These are phyloP conservation scores for Tolypocladium pustulatum DNA, from an alignment of 2,329 filamentous ascomycete species.

Conservation along the genomic window DNA sequence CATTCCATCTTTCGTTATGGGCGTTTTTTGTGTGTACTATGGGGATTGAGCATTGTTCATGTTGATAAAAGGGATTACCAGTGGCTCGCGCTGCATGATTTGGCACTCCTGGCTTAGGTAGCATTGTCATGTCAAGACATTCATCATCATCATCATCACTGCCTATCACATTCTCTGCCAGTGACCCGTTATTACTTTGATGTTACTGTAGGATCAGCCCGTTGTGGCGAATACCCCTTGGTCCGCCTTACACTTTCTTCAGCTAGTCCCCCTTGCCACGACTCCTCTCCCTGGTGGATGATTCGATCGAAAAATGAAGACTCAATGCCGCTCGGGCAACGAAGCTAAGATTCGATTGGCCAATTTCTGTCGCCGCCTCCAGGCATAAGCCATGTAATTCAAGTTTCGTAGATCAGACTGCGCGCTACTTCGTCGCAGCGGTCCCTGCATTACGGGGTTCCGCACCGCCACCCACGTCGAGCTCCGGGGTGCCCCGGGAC, in stretches of 20 bases:
- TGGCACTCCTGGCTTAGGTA: not conserved
- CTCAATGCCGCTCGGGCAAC: no score
- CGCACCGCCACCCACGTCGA: not conserved
- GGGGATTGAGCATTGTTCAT: not conserved
- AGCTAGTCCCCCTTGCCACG: no score
- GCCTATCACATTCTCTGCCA: not conserved
- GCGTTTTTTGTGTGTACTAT: not conserved
- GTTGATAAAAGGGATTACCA: not conserved
- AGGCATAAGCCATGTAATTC: not conserved
- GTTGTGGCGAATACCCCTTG: not conserved
- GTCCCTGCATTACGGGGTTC: not conserved
- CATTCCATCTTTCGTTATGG: no score
- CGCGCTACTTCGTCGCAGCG: not conserved
- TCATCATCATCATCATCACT: no score
- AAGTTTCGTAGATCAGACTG: not conserved
- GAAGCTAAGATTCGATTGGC: no score
- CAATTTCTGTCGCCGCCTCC: not conserved
- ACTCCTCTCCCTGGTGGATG: no score
- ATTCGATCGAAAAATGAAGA: no score
- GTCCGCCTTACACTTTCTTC: not conserved
- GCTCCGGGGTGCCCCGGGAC: not conserved
- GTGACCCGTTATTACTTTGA: not conserved
- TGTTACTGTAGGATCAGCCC: not conserved
- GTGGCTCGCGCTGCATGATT: slow-evolving; percentile 1
- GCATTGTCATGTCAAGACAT: not conserved